phyloP scores from a whole-genome alignment of 2,329 filamentous ascomycete species.

The Fusarium fracticaudum region DNA sequence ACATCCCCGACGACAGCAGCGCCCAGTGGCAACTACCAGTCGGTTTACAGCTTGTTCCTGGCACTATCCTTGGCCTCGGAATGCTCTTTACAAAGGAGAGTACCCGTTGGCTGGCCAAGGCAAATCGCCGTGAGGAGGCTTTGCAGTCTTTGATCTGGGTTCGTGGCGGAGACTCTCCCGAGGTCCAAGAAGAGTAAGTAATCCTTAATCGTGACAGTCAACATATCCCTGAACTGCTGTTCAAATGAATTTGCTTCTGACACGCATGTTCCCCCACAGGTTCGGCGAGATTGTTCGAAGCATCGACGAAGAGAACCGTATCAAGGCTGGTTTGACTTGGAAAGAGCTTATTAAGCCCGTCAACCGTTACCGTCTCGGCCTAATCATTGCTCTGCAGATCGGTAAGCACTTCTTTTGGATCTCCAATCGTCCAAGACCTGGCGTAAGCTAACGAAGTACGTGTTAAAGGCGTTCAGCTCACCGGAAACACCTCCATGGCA shows the following conservation, averaged over 20 bases:
- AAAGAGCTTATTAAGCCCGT: neutral
- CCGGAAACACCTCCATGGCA: neutral
- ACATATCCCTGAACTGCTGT: neutral
- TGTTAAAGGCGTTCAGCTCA: neutral
- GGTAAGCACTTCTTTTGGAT: neutral
- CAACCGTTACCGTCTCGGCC: neutral
- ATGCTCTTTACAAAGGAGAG: neutral
- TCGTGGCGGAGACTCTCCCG: neutral
- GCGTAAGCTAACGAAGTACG: neutral
- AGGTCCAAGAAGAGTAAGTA: neutral
- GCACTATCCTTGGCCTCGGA: neutral
- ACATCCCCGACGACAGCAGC: neutral
- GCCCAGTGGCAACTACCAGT: neutral
- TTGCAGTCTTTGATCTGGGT: neutral
- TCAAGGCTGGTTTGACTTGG: neutral
- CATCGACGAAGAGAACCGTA: neutral
- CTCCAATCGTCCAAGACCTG: fast-evolving
- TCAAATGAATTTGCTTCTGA: neutral
- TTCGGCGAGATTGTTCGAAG: neutral
- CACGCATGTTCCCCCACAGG: neutral
- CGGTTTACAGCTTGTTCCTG: neutral
- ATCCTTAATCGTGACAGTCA: fast-evolving
- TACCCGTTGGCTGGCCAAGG: neutral
- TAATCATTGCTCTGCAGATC: neutral
- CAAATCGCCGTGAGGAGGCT: neutral